Base-by-base conservation (phyloP, 352 stramenopile species). In the Phytophthora sp. region DNA sequence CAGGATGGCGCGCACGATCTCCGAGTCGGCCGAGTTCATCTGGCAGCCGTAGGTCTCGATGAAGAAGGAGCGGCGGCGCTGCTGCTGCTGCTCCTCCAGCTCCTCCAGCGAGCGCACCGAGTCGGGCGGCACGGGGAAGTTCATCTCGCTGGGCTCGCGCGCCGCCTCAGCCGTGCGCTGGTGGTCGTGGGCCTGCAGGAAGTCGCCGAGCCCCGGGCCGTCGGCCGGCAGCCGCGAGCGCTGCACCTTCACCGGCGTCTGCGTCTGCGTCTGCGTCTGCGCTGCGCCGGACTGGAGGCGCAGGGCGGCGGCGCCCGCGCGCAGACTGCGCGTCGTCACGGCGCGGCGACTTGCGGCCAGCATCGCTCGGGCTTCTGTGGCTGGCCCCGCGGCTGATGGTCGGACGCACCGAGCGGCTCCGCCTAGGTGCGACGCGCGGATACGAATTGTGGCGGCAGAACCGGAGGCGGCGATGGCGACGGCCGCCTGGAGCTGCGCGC, bases 1-100 rank as follows among this genome's bases (percentile, higher is more conserved):
- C 23, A 99, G 76, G 31, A 99, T 95, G 28, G 91, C 84, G 15
- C 91, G 86, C 38, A 99, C 96, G 76, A 99, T 99, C 69, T 99
- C 97, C 48, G 90, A 98, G 80, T 99, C 98, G 56, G 92, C 95
- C 45, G 98, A 95, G 79, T 99, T 99, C 97, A 99, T 99, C 85
- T 99, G 97, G 85, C 97, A 99, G 8, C 97, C 97, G 79, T 99
- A 99, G 11, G 97, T 99, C 62, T 95, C 87, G 38, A 95, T 93
- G 69, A 82, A 92, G 63, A 95, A 95, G 34, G 80, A 87, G 18
- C 76, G 69, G 13, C 45, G 43, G 13, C n/a, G 24, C 20, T 53
- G 39, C 20, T 68, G 44, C 8, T 76, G 56, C 37, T 82, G 63
- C 12, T 56, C 24, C 24, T 72, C 62, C 28, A 72, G 20, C 21